Percentiles rank a stretch among this genome's conserved stretches.
Evolutionary conservation across 371 early-diverging fungal genomes (phyloP).

Genomic region (Mortierella sp.): DNA sequence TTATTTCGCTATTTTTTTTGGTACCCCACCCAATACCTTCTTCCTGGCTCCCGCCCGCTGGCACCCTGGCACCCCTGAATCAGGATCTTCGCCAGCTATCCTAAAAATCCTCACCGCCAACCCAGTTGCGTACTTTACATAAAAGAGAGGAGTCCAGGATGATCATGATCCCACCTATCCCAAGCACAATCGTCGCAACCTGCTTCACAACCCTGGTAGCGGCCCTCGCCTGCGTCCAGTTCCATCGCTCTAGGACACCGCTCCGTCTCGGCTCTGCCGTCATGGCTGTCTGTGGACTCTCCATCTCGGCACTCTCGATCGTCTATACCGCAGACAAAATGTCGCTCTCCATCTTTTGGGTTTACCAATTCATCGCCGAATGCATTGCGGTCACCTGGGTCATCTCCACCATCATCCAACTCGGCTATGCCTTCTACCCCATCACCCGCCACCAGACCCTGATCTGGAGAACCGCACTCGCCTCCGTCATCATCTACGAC

Average conservation of each 20-base stretch:
- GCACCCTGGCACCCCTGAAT: conserved; percentile 4
- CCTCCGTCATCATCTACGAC: conserved; percentile 52
- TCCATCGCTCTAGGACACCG: conserved; percentile 48
- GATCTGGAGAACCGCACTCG: conserved; percentile 53
- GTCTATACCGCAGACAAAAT: conserved; percentile 37
- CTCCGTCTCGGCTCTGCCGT: conserved; percentile 50
- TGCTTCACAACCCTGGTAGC: conserved; percentile 32
- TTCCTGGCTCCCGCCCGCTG: conserved; percentile 10
- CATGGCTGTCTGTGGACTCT: conserved; percentile 54
- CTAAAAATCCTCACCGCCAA: not conserved
- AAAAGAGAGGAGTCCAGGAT: not conserved
- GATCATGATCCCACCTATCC: conserved; percentile 24
- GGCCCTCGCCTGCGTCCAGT: conserved; percentile 42
- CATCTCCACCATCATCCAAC: conserved; percentile 55
- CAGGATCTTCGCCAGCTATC: not conserved
- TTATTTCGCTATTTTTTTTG: not conserved
- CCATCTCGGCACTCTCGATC: conserved; percentile 50
- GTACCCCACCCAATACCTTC: not conserved
- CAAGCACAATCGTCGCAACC: conserved; percentile 46
- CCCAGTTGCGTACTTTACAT: not conserved
- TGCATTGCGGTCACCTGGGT: conserved; percentile 54
- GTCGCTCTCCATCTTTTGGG: conserved; percentile 39
- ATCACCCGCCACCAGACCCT: conserved; percentile 51
- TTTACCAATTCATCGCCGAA: conserved; percentile 54
- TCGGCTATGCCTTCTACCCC: conserved; percentile 57